A percentile compares a stretch with the other conserved stretches of the same genome.
These are phyloP conservation scores for Apiotrichum veenhuisii DNA, from an alignment of 1,284 basidiomycete genomes.

Conservation along the genomic window DNA sequence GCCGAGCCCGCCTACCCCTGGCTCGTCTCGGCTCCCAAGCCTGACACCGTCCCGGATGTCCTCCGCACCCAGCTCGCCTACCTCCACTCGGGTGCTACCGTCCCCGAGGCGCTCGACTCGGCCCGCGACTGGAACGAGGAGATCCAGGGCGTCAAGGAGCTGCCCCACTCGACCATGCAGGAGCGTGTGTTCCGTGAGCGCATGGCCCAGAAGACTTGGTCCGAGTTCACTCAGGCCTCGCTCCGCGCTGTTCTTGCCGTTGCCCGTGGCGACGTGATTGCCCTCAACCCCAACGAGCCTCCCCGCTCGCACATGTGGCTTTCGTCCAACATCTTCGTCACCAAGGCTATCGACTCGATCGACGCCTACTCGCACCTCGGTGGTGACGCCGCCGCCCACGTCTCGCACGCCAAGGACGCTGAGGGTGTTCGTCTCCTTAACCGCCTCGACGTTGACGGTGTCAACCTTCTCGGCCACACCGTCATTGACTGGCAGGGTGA, in stretches of 20 bases:
- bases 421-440: slow-evolving; percentile 55
- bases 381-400: slow-evolving; percentile 57
- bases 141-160: slow-evolving; percentile 56
- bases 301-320: slow-evolving; percentile 56
- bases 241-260: slow-evolving; percentile 54
- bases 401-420: slow-evolving; percentile 58
- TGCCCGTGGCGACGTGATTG: slow-evolving; percentile 53
- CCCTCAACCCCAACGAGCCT: slow-evolving; percentile 59
- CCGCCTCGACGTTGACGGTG: slow-evolving; percentile 66
- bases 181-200: slow-evolving; percentile 57
- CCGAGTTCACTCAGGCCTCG: slow-evolving; percentile 56
- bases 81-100: slow-evolving; percentile 55
- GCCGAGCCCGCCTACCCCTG: slow-evolving; percentile 55
- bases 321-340: slow-evolving; percentile 58
- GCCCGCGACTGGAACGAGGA: slow-evolving; percentile 62
- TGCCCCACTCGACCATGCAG: slow-evolving; percentile 52
- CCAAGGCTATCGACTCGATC: slow-evolving; percentile 57
- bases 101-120: slow-evolving; percentile 54
- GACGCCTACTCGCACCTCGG: slow-evolving; percentile 56
- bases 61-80: slow-evolving; percentile 57
- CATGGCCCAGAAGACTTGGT: slow-evolving; percentile 55
- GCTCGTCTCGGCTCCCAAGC: slow-evolving; percentile 49
- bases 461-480: slow-evolving; percentile 67
- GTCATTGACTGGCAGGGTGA: slow-evolving; percentile 59
- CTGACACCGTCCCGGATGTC: slow-evolving; percentile 51